These are phyloP conservation scores for Fonsecaea multimorphosa DNA, from an alignment of 2,329 filamentous ascomycete genomes.

Conservation along the genomic window DNA sequence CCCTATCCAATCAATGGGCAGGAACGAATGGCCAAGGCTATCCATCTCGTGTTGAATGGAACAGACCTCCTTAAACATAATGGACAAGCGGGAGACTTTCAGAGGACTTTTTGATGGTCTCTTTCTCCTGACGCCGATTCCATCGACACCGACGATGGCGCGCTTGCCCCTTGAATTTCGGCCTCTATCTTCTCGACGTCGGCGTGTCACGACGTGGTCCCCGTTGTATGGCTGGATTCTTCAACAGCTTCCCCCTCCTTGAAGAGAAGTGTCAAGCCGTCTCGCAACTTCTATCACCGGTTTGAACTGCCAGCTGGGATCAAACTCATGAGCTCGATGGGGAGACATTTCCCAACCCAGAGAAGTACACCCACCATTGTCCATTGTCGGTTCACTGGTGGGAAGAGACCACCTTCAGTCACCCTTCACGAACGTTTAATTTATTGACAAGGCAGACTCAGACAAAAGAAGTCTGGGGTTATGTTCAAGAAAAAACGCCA, in stretches of 20 bases:
- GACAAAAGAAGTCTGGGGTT: background rate
- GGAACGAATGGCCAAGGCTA: background rate
- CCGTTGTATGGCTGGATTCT: background rate
- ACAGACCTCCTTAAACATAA: background rate
- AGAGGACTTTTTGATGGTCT: background rate
- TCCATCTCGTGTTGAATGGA: background rate
- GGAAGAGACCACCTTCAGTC: background rate
- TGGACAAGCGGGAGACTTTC: background rate
- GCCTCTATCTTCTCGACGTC: background rate
- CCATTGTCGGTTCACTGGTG: background rate
- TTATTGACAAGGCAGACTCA: background rate
- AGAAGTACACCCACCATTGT: background rate
- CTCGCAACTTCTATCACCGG: background rate
- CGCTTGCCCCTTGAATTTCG: background rate
- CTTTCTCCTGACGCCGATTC: background rate
- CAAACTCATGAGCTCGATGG: background rate
- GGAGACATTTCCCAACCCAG: background rate
- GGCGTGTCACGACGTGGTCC: background rate
- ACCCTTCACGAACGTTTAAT: slow-evolving; percentile 1
- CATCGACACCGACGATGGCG: background rate
- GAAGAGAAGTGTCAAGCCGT: background rate
- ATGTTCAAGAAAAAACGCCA: background rate
- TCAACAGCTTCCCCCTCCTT: background rate
- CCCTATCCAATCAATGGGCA: background rate
- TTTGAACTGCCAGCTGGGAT: background rate